These are phyloP conservation scores for Gaertneriomyces semiglobifer DNA, from an alignment of 192 early-diverging fungal species.

Conservation along the genomic window DNA sequence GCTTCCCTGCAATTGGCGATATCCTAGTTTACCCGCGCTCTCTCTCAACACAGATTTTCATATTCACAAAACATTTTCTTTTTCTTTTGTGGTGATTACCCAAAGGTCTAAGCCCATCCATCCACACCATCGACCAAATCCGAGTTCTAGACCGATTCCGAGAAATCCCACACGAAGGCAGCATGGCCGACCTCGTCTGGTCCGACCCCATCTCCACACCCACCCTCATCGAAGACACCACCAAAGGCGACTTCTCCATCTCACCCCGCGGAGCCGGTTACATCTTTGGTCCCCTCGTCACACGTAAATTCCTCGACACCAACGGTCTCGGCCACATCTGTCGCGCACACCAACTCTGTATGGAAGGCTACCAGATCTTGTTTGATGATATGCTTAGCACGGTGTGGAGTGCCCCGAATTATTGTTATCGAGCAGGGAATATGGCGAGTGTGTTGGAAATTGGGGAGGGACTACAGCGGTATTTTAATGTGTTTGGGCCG, in stretches of 20 bases:
- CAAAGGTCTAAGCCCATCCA: conserved; percentile 70
- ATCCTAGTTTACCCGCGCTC: not conserved
- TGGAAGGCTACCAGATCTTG: conserved; percentile 80
- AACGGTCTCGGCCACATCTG: conserved; percentile 79
- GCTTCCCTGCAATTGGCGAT: too few relatives aligned
- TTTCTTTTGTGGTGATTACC: not conserved
- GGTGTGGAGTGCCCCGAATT: conserved; percentile 80
- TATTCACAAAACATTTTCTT: not conserved
- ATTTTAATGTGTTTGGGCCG: conserved; percentile 87
- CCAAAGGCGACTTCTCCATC: conserved; percentile 70
- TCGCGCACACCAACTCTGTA: conserved; percentile 84
- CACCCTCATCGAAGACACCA: conserved; percentile 16
- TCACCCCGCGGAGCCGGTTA: conserved; percentile 88
- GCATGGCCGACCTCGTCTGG: conserved; percentile 96
- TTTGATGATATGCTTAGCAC: conserved; percentile 83
- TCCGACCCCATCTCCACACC: conserved; percentile 64
- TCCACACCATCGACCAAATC: conserved; percentile 86
- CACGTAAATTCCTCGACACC: conserved; percentile 70
- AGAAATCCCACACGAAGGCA: conserved; percentile 91
- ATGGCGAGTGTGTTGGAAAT: conserved; percentile 80
- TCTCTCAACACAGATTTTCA: not conserved
- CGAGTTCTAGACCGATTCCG: conserved; percentile 77
- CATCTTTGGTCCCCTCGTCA: conserved; percentile 76
- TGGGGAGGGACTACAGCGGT: conserved; percentile 66
- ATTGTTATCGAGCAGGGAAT: conserved; percentile 87